Conservation (phyloP, 2,329 filamentous ascomycete species). For the Fusarium sp. region DNA sequence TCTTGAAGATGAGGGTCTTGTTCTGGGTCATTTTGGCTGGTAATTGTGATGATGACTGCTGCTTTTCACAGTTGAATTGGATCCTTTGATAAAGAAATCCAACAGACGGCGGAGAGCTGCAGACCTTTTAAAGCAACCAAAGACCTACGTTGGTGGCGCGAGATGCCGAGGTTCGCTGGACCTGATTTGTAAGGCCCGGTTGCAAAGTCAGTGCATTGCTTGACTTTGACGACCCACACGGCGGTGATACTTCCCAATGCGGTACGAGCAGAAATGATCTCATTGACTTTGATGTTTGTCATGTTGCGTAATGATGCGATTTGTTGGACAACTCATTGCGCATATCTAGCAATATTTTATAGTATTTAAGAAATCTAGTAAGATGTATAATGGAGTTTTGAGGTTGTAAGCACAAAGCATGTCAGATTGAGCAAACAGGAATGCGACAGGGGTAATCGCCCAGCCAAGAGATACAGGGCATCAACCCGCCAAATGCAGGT, state of each 20-base stretch:
- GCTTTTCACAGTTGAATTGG: neutral
- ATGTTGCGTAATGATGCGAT: neutral
- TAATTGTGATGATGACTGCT: neutral
- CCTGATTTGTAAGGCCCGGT: constrained; percentile 12
- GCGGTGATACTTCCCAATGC: constrained; percentile 34
- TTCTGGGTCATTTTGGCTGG: constrained; percentile 61
- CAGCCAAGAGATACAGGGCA: neutral
- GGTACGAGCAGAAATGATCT: constrained; percentile 21
- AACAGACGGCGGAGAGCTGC: neutral
- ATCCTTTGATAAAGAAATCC: neutral
- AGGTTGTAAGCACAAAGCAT: neutral
- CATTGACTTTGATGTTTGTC: constrained; percentile 10
- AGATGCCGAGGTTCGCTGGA: constrained; percentile 3
- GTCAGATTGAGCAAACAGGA: neutral
- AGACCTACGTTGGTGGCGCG: constrained; percentile 1
- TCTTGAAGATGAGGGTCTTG: constrained; percentile 81
- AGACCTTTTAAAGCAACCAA: neutral
- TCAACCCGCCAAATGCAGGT: neutral
- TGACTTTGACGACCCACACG: constrained; percentile 19
- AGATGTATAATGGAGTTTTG: neutral
- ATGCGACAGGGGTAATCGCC: neutral
- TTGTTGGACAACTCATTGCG: neutral
- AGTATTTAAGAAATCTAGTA: neutral
- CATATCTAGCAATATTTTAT: too few species aligned
- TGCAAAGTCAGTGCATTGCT: constrained; percentile 25